Conservation (phyloP, 495 filamentous ascomycete genomes). For the Glonium stellatum region DNA sequence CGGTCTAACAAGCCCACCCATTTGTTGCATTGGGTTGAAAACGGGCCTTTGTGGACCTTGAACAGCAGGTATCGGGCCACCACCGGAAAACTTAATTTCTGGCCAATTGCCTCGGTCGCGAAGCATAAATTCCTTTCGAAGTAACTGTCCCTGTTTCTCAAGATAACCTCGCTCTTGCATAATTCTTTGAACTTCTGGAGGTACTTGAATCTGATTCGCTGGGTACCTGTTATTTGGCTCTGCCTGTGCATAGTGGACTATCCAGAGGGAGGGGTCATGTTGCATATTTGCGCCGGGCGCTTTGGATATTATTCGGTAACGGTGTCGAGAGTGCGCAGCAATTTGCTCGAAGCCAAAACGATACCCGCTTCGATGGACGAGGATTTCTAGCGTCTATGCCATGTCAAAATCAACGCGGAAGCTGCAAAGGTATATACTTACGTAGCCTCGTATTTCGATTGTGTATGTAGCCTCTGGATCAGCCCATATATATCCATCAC, state of each 20-base stretch:
- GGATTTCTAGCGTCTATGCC: constrained; percentile 67
- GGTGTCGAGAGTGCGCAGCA: constrained; percentile 66
- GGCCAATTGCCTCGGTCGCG: constrained; percentile 86
- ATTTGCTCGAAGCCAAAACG: constrained; percentile 58
- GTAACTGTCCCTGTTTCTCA: constrained; percentile 70
- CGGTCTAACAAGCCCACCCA: neutral
- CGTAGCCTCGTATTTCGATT: constrained; percentile 68
- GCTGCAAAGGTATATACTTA: constrained; percentile 40
- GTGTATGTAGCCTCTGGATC: constrained; percentile 65
- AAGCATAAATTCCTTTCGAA: constrained; percentile 90
- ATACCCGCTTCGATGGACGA: constrained; percentile 70
- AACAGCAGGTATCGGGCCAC: constrained; percentile 20
- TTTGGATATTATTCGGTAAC: constrained; percentile 73
- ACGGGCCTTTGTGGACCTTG: constrained; percentile 22
- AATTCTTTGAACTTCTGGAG: constrained; percentile 52
- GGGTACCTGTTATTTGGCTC: constrained; percentile 67
- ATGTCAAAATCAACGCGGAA: neutral
- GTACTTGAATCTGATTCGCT: constrained; percentile 52
- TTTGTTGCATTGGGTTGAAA: constrained; percentile 23
- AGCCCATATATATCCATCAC: constrained; percentile 87
- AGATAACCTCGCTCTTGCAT: constrained; percentile 60
- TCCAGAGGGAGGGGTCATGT: constrained; percentile 78
- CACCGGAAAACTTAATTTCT: constrained; percentile 60
- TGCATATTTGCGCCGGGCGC: constrained; percentile 54
- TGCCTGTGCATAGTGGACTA: constrained; percentile 80